These are phyloP conservation scores for Neoboletus magnificus DNA, from an alignment of 768 basidiomycete genomes.

Conservation along the genomic window DNA sequence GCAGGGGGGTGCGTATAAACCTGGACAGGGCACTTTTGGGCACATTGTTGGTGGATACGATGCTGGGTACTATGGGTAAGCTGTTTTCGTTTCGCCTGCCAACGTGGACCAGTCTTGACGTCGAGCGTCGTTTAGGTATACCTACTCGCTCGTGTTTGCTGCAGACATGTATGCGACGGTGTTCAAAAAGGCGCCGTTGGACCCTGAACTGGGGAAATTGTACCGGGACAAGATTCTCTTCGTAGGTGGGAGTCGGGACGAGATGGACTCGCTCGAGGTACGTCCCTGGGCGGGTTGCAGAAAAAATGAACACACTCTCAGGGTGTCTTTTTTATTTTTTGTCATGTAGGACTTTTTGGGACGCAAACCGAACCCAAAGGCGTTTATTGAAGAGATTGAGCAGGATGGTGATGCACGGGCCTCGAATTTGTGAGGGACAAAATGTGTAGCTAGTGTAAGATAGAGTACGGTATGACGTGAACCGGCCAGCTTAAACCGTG, in stretches of 20 bases:
- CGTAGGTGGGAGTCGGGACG: constrained; percentile 72
- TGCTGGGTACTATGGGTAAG: constrained; percentile 61
- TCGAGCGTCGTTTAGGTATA: constrained; percentile 41
- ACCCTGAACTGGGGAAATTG: constrained; percentile 57
- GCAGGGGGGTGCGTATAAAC: constrained; percentile 50
- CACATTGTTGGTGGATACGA: constrained; percentile 78
- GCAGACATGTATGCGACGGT: constrained; percentile 66
- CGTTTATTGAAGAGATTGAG: constrained; percentile 61
- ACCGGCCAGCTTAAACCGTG: background rate
- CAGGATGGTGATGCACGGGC: constrained; percentile 29
- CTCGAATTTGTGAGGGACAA: background rate
- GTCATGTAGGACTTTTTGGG: constrained; percentile 68
- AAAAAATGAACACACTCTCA: background rate
- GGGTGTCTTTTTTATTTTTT: background rate
- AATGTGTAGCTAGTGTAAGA: background rate
- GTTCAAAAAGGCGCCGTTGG: constrained; percentile 78
- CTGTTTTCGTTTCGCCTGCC: background rate
- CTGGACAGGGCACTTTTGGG: constrained; percentile 73
- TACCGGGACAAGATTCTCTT: constrained; percentile 77
- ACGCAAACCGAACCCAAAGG: constrained; percentile 67
- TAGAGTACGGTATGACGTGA: background rate
- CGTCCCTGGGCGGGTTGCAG: background rate
- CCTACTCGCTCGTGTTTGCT: constrained; percentile 67
- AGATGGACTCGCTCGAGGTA: constrained; percentile 62
- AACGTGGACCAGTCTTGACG: background rate